Evolutionary conservation across 2,329 filamentous ascomycete genomes (phyloP), one percentile per base, ranked within the genome.

Genomic region (Calcarisporium arbuscula): DNA sequence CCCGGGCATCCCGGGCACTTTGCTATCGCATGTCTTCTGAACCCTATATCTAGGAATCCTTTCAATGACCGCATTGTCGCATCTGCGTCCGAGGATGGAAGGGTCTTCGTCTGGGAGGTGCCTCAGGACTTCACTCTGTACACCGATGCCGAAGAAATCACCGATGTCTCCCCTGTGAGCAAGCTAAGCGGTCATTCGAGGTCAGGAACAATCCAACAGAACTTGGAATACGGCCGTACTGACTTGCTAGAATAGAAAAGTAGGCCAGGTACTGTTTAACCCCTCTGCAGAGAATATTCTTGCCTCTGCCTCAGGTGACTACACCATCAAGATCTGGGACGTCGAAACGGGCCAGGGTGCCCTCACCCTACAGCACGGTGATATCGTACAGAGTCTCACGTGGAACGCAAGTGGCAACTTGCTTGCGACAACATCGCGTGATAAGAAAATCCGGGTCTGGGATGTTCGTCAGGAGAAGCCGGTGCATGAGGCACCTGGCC

Each of bases 371-470:
- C 89, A 85, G 63, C 84, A 95, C 60, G 78, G 75, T 45, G 92
- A 98, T 52, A 89, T 95, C 46, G 85, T 96, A 25, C 92, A 96
- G 63, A 94, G 87, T 43, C 71, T 96, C 51, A 94, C 90, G 19
- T 98, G 90, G 90, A 95, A 85, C 62, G 87, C 88, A 45, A 82
- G 85, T 49, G 92, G 92, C 40, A 80, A 80, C 37, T 72, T 92
- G 57, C 67, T 98, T 40, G 89, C 85, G 31, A 96, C 92, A 7
- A 96, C 92, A 8, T 95, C 88, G 42, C 79, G 92, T 53, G 92
- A 98, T 75, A 98, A 98, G 81, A 95, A 95, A 70, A 74, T 98
- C 45, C 82, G 92, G 41, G 81, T 96, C 44, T 98, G 92, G 92
- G 92, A 98, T 70, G 87, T 90, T 39, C 82, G 92, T 56, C 89